Percentiles rank a stretch among this genome's conserved stretches.
phyloP scores from a whole-genome alignment of 208 protist genomes.

The Tritrichomonas foetus region DNA sequence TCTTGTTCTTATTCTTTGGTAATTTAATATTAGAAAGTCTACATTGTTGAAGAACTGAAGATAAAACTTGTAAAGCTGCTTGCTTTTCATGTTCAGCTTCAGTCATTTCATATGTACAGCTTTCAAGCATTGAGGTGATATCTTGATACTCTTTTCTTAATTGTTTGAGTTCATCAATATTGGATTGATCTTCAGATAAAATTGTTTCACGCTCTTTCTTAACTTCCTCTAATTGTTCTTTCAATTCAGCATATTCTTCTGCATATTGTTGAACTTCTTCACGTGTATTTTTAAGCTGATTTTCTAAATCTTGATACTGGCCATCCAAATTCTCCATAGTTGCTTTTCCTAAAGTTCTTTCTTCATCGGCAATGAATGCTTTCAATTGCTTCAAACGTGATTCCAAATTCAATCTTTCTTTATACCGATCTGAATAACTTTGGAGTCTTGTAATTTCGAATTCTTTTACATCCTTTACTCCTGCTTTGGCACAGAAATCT shows the following conservation, averaged over 20 bases:
- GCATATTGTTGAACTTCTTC: neutral
- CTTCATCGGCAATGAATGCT: neutral
- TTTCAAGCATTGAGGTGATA: neutral
- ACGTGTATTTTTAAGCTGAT: neutral
- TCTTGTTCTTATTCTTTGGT: neutral
- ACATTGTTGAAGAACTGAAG: neutral
- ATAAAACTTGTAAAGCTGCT: neutral
- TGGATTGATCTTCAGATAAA: neutral
- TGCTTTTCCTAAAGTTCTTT: neutral
- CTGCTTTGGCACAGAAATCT: neutral
- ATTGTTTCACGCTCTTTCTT: neutral
- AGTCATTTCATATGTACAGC: neutral
- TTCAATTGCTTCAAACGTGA: neutral
- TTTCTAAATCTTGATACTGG: neutral
- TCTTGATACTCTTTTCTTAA: neutral
- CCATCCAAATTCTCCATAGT: neutral
- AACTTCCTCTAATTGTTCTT: neutral
- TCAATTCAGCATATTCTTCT: neutral
- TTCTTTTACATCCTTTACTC: constrained; percentile 34
- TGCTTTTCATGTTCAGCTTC: neutral
- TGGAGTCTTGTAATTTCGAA: constrained; percentile 21
- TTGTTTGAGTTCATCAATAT: neutral
- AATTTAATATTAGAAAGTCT: neutral
- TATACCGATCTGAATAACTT: neutral
- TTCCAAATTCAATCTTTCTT: neutral